Evolutionary conservation across 495 filamentous ascomycete species (phyloP), one percentile per base, ranked within the genome.

Genomic region (Lindgomyces ingoldianus): DNA sequence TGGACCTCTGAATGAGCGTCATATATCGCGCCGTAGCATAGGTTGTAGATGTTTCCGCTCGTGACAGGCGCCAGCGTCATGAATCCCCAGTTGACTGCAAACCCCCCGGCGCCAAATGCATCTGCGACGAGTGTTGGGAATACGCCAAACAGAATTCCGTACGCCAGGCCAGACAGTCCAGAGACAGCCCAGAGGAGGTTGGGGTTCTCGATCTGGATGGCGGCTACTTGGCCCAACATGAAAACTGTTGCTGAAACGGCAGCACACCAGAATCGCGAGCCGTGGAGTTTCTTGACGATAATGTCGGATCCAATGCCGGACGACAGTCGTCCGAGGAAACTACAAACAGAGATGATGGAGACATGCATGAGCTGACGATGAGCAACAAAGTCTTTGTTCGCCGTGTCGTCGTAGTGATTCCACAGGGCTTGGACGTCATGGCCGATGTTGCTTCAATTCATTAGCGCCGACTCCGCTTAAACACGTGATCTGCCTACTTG

Each of bases 91-190:
- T 78, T 80, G 25, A 74, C 64, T 18, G 66, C 70, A 19, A 98
- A 80, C n/a, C 94, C 93, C 62, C 85, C 80, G 39, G 96, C 86
- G 26, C 95, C 94, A 73, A 98, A 98, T 2, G 89, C 86, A 71
- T 98, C 93, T 12, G 93, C 89, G 2, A 92, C 88, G 50, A 98
- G 85, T 0, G 95, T 90, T 9, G 94, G 95, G 77, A 89, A 96
- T 55, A 96, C 91, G 68, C 95, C 94, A 72, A 97, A 98, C 1
- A 98, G 81, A 69, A 96, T 91, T 0, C 94, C 94, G 77, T 98
- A 98, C 4, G 86, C 94, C 6, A 98, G 79, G 12, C 94, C 94
- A 4, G 89, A 96, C 44, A 96, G 81, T 1, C 83, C 83, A 1
- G 93, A 96, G 29, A 98, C 87, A 41, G 90, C 74, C 64, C 81